phyloP scores from a whole-genome alignment of 306 rosid genomes.

The Prunus dulcis region DNA sequence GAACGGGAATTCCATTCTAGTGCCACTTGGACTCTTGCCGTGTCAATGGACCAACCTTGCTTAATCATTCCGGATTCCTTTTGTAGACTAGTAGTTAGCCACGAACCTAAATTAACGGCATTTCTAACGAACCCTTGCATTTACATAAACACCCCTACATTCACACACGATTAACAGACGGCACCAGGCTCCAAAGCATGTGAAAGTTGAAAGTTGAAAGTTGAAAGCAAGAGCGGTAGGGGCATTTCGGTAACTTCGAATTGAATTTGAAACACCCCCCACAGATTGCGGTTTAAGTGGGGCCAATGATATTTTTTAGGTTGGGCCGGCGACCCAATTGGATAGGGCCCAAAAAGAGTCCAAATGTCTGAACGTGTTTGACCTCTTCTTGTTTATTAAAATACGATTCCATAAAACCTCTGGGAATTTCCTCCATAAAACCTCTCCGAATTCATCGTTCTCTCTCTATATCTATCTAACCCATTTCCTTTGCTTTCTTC shows the following conservation, averaged over 20 bases:
- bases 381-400: background rate
- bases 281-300: background rate
- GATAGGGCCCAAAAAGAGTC: background rate
- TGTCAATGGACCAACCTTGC: background rate
- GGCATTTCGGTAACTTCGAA: background rate
- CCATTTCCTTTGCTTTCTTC: conserved; percentile 13
- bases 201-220: too few species aligned
- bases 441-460: conserved; percentile 25
- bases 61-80: background rate
- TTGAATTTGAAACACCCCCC: background rate
- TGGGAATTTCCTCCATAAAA: conserved; percentile 10
- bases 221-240: background rate
- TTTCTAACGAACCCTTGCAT: background rate
- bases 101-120: background rate
- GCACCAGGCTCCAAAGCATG: too few species aligned
- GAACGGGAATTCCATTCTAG: too few species aligned
- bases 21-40: conserved; percentile 4
- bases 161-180: background rate
- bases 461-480: background rate
- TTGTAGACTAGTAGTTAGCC: background rate
- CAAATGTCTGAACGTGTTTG: conserved; percentile 2
- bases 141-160: background rate
- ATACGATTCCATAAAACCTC: conserved; percentile 19
- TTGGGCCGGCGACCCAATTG: conserved; percentile 14
- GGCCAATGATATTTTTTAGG: background rate